Evolutionary conservation across 2,329 filamentous ascomycete genomes (phyloP).

Genomic region (Thielaviopsis punctulata): DNA sequence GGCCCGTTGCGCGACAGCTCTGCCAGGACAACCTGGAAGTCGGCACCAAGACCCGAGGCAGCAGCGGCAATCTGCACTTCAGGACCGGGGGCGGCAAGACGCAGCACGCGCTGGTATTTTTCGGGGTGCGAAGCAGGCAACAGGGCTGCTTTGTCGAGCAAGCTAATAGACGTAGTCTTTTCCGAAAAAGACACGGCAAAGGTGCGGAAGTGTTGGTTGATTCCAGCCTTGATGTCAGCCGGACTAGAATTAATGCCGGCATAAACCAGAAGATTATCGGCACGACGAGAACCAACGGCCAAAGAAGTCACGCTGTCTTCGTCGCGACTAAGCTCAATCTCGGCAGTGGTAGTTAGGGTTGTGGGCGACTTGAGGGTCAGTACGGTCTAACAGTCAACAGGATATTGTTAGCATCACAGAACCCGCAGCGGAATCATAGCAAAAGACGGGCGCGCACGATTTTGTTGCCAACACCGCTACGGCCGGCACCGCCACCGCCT

Average conservation of each 20-base stretch:
- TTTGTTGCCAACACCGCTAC: slow-evolving; percentile 71
- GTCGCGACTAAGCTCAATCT: slow-evolving; percentile 62
- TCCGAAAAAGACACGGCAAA: slow-evolving; percentile 37
- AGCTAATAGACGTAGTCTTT: slow-evolving; percentile 20
- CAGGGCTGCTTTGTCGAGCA: slow-evolving; percentile 33
- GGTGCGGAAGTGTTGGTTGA: slow-evolving; percentile 70
- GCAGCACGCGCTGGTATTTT: slow-evolving; percentile 41
- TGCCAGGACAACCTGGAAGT: slow-evolving; percentile 68
- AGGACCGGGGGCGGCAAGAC: slow-evolving; percentile 33
- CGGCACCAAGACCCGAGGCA: slow-evolving; percentile 58
- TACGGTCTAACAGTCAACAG: slow-evolving; percentile 34
- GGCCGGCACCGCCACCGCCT: slow-evolving; percentile 70
- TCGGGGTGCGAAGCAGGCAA: slow-evolving; percentile 34
- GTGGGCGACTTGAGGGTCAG: slow-evolving; percentile 52
- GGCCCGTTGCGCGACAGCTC: slow-evolving; percentile 39
- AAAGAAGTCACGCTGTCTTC: slow-evolving; percentile 84
- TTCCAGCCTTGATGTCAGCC: slow-evolving; percentile 52
- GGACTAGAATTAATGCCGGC: slow-evolving; percentile 75
- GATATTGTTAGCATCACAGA: background rate
- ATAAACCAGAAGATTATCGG: slow-evolving; percentile 34
- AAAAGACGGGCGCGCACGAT: slow-evolving; percentile 40
- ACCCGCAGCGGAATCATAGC: background rate
- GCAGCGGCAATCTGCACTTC: slow-evolving; percentile 55
- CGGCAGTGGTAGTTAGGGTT: slow-evolving; percentile 46
- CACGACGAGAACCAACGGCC: slow-evolving; percentile 45